These are phyloP conservation scores for Pseudogymnoascus sp. DNA, from an alignment of 2,329 filamentous ascomycete genomes.

Conservation along the genomic window DNA sequence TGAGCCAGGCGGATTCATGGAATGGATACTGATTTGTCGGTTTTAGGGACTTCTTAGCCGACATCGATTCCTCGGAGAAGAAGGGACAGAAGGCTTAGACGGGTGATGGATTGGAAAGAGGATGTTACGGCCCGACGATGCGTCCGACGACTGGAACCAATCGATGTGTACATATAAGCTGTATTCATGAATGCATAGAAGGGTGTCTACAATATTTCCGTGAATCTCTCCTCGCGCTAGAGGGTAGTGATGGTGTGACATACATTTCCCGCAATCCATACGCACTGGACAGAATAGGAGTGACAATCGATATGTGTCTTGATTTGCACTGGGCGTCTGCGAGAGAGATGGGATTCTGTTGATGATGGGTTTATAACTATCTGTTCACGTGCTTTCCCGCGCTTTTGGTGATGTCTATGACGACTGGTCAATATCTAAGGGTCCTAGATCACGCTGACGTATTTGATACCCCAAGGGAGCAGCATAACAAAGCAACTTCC, in stretches of 20 bases:
- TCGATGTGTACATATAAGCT: conserved; percentile 12
- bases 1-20: too few relatives aligned
- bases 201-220: conserved; percentile 3
- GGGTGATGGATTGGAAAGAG: neutral
- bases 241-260: neutral
- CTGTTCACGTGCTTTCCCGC: neutral
- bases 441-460: conserved; percentile 9
- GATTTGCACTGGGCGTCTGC: neutral
- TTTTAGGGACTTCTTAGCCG: conserved; percentile 12
- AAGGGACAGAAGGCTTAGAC: conserved; percentile 11
- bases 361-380: neutral
- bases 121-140: conserved; percentile 10
- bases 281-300: neutral
- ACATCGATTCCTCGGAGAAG: conserved; percentile 12
- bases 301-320: neutral
- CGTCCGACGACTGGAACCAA: conserved; percentile 8
- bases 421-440: neutral
- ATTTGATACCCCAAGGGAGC: neutral
- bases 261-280: neutral
- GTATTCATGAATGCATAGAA: conserved; percentile 12
- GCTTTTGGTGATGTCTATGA: neutral
- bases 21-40: neutral
- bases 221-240: neutral
- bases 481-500: neutral
- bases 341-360: neutral